Percentiles rank a stretch among this genome's conserved stretches.
phyloP scores from a whole-genome alignment of 2,329 filamentous ascomycete species.

The Atkinsonella hypoxylon region DNA sequence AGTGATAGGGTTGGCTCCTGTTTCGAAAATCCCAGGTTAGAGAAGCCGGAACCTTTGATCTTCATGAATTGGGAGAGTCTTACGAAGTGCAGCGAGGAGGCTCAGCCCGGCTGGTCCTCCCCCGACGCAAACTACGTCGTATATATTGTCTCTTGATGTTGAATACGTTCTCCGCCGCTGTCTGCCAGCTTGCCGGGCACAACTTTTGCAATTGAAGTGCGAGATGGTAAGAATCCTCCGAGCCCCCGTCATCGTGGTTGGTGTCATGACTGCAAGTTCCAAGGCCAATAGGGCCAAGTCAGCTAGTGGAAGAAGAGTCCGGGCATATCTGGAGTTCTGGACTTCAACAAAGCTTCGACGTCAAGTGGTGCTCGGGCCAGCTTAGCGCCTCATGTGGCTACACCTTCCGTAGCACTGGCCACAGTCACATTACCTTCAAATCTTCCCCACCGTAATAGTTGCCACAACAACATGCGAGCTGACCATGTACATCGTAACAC shows the following conservation, averaged over 20 bases:
- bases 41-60: background rate
- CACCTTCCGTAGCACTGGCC: background rate
- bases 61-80: background rate
- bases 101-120: constrained; percentile 84
- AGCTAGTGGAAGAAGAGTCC: background rate
- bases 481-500: background rate
- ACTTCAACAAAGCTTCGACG: background rate
- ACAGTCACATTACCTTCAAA: background rate
- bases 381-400: constrained; percentile 6
- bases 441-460: no score
- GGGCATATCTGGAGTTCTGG: background rate
- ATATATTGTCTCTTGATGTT: constrained; percentile 53
- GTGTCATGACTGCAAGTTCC: background rate
- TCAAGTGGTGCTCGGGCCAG: no score
- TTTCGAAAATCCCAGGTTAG: background rate
- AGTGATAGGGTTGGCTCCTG: constrained; percentile 65
- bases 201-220: constrained; percentile 34
- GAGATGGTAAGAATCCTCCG: constrained; percentile 15
- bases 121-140: constrained; percentile 86
- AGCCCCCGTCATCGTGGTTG: constrained; percentile 15
- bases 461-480: constrained; percentile 7
- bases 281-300: background rate
- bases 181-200: constrained; percentile 26
- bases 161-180: constrained; percentile 30
- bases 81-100: constrained; percentile 65